Base-by-base conservation (phyloP, 805 yeast genomes). In the Candida sakaeoensis region DNA sequence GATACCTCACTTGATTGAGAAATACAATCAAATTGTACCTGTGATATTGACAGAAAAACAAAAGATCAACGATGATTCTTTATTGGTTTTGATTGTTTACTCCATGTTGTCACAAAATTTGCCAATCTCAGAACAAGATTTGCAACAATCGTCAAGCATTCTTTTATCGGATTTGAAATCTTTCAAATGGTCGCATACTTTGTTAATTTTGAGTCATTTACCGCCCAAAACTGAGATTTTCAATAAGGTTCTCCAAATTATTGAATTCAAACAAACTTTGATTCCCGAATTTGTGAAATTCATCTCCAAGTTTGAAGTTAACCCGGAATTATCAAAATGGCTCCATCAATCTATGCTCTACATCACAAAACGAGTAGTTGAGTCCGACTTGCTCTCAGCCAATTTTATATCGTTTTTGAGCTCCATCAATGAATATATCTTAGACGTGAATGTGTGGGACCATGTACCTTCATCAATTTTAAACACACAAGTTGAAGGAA, bases 401-500 rank as follows among this genome's bases (percentile, higher is more conserved):
- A 51, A 61, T 9, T 60, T 75, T 40, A 55, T 59, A 23, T 37
- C 42, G 0, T 54, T 80, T 41, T 44, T 65, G 32, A 32, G 25
- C 2, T 38, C 50, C 3, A 43, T 63, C 23, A 46, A 47, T n/a
- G 39, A 36, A 1, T 46, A 57, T 14, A 36, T 53, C 9, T 29
- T 41, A n/a, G 37, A 49, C 27, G 28, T 45, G 2, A 35, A 36
- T 14, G 21, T 41, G 3, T 54, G 57, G 53, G 37, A 44, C 12
- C 5, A 49, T n/a, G 44, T 79, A 4, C 73, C 82, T 3, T 49
- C 52, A 7, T 48, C 69, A 5, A 63, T 80, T 39, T 43, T 82
- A 10, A 79, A 82, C 46, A 65, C 91, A 0, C 86, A 84, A 44
- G 53, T 83, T 22, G 89, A 85, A 53, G 85, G 75, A 3, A 51